Evolutionary conservation across 2,329 filamentous ascomycete genomes (phyloP), one percentile per base, ranked within the genome.

Genomic region (Alternaria alternata): DNA sequence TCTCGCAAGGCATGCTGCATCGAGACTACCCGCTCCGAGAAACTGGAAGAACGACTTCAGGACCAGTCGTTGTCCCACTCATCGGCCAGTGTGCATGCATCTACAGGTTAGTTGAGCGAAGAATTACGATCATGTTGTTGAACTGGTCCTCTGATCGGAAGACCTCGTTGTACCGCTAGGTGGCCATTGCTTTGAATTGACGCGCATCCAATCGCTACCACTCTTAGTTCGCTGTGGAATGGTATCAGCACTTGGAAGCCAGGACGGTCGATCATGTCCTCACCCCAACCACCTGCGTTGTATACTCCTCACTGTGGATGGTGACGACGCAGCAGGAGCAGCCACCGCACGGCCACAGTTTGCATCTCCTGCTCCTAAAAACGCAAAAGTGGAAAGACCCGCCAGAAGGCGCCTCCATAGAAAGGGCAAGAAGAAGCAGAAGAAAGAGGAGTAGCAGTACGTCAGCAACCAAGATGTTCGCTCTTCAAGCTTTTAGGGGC

Each of bases 1-100:
- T 53, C 18, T 53, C 51, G 51, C 51, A 53, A 42, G 24, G 7
- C n/a, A 53, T 42, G 36, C 51, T 53, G 1, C 5, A 43, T 41
- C 14, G 51, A 42, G 51, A 38, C 26, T 51, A 34, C 8, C 39
- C 38, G 43, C 26, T n/a, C 26, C 30, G 16, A 20, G 34, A 34
- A 38, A n/a, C 5, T 2, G 5, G 30, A 20, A 34, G 16, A 36
- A 5, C 20, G 14, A 49, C 20, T 12, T 22, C 16, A 14, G 8
- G 14, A 6, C 8, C 46, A 36, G 22, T 18, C 12, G 32, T 18
- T 41, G 39, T 41, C 11, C 18, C 39, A 22, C 18, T 3, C 11
- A 22, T 22, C 18, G 18, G 3, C 9, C 18, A 14, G 14, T 2
- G 2, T 41, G 9, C 9, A 34, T 14, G 30, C 30, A 14, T 36